Conservation (phyloP, 495 filamentous ascomycete genomes). For the Trichoderma virens region DNA sequence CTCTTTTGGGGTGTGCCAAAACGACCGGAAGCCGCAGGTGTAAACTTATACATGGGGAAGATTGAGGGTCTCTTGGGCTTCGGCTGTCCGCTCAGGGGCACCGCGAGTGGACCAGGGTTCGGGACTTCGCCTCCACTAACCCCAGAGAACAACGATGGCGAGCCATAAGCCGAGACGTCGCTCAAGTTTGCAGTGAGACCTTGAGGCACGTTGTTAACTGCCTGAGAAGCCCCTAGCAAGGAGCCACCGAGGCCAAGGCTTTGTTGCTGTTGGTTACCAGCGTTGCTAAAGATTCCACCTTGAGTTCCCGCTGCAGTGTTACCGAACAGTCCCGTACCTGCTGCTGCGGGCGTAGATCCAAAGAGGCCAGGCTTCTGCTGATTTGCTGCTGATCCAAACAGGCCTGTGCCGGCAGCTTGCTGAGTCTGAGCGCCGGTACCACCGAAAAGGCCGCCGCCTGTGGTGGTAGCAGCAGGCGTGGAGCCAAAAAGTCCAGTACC, state of each 20-base stretch:
- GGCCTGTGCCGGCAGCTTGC: slow-evolving; percentile 33
- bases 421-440: slow-evolving; percentile 47
- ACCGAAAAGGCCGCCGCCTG: slow-evolving; percentile 46
- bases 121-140: slow-evolving; percentile 54
- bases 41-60: slow-evolving; percentile 82
- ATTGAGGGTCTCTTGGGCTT: slow-evolving; percentile 69
- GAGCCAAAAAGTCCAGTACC: slow-evolving; percentile 38
- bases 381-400: slow-evolving; percentile 38
- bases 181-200: slow-evolving; percentile 70
- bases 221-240: slow-evolving; percentile 33
- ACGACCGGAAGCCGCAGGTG: slow-evolving; percentile 66
- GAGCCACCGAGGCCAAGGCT: slow-evolving; percentile 35
- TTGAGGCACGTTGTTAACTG: slow-evolving; percentile 37
- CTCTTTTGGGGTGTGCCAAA: slow-evolving; percentile 74
- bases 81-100: slow-evolving; percentile 62
- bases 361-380: slow-evolving; percentile 38
- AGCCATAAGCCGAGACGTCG: slow-evolving; percentile 74
- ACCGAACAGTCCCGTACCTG: slow-evolving; percentile 57
- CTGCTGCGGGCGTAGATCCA: slow-evolving; percentile 24
- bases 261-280: slow-evolving; percentile 41
- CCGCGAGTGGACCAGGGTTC: slow-evolving; percentile 76
- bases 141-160: slow-evolving; percentile 66
- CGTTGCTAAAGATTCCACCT: slow-evolving; percentile 31
- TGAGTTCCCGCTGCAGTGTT: slow-evolving; percentile 39
- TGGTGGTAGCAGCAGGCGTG: slow-evolving; percentile 24